These are phyloP conservation scores for Aquilaria sinensis DNA, from an alignment of 345 rosid genomes.

Conservation along the genomic window DNA sequence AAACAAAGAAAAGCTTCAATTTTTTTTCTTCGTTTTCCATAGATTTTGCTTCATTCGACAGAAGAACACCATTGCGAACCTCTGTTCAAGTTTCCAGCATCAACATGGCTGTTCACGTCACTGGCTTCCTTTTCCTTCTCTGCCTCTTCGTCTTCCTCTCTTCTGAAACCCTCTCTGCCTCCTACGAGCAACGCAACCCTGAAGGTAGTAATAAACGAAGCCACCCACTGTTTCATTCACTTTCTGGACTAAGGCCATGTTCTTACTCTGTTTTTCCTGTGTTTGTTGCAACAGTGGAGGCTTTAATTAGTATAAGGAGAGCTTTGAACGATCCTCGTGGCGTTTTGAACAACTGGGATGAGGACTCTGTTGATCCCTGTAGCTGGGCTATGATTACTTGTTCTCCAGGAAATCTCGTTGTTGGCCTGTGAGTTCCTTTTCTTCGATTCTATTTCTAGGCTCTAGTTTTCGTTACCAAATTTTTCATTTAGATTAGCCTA, in stretches of 20 bases:
- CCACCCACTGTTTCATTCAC: background rate
- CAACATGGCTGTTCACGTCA: slow-evolving; percentile 25
- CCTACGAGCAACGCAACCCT: slow-evolving; percentile 76
- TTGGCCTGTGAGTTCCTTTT: slow-evolving; percentile 54
- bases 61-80: background rate
- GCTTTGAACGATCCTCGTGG: slow-evolving; percentile 73
- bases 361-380: slow-evolving; percentile 92
- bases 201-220: slow-evolving; percentile 46
- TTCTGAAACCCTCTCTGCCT: slow-evolving; percentile 24
- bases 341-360: slow-evolving; percentile 91
- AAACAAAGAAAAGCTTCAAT: background rate
- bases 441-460: background rate
- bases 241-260: background rate
- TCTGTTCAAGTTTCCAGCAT: background rate
- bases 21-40: background rate
- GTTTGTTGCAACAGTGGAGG: slow-evolving; percentile 49
- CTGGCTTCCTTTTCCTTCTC: slow-evolving; percentile 19
- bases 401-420: slow-evolving; percentile 71
- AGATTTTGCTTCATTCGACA: no score
- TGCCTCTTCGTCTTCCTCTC: slow-evolving; percentile 22
- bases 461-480: background rate
- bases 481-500: background rate
- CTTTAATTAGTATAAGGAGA: slow-evolving; percentile 54
- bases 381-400: slow-evolving; percentile 97
- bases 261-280: background rate